phyloP scores from a whole-genome alignment of 2,329 filamentous ascomycete genomes.

The Paracorniculantispora psalliotae region DNA sequence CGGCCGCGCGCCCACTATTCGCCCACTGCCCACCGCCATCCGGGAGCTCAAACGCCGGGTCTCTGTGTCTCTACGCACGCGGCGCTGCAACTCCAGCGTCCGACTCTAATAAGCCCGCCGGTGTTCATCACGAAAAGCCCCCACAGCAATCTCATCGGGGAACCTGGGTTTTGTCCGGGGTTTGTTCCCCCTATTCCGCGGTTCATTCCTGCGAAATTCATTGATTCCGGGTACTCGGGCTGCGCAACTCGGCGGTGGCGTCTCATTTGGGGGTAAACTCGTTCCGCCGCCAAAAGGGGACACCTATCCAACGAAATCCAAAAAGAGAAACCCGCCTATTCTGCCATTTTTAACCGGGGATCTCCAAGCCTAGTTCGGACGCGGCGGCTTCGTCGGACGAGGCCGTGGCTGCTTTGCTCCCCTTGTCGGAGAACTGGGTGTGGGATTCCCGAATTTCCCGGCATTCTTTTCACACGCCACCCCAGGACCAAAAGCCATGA shows the following conservation, averaged over 20 bases:
- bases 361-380: neutral
- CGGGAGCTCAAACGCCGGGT: too few species aligned
- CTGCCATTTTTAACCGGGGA: neutral
- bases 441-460: neutral
- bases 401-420: neutral
- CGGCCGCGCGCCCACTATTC: too few species aligned
- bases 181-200: neutral
- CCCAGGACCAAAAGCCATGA: slow-evolving; percentile 33
- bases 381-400: slow-evolving; percentile 4
- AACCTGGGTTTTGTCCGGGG: neutral
- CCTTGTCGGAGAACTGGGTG: neutral
- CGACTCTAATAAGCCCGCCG: neutral
- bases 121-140: neutral
- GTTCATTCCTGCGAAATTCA: too few species aligned
- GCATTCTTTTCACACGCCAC: neutral
- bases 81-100: neutral
- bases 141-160: slow-evolving; percentile 10
- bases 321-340: neutral
- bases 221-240: too few species aligned
- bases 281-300: neutral
- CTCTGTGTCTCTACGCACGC: too few species aligned
- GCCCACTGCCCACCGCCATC: neutral
- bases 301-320: neutral
- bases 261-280: neutral
- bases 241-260: neutral